Evolutionary conservation across 192 early-diverging fungal species (phyloP).

Genomic region (Hyaloraphidium curvatum): DNA sequence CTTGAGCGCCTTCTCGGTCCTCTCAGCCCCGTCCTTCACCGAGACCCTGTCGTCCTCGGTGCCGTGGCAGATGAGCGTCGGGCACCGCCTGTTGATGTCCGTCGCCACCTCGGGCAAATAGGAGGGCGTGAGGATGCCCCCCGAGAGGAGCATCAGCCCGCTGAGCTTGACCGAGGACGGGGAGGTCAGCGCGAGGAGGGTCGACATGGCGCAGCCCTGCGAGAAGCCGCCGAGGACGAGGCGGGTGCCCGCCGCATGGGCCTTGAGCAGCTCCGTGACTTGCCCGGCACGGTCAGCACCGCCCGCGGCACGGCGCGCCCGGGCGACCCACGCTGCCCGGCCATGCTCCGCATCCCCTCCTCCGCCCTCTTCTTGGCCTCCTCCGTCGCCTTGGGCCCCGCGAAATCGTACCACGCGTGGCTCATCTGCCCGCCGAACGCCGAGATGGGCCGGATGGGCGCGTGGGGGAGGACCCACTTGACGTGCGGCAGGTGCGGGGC

Average conservation of each 20-base stretch:
- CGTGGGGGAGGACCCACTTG: neutral
- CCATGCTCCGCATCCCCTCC: no score
- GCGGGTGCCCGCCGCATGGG: no score
- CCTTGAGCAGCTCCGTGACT: no score
- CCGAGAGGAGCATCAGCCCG: neutral
- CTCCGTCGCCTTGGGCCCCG: no score
- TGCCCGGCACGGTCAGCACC: no score
- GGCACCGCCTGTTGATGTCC: neutral
- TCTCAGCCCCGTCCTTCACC: neutral
- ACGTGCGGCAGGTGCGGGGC: neutral
- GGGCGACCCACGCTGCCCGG: no score
- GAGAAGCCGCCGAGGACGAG: constrained; percentile 1
- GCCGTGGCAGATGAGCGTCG: neutral
- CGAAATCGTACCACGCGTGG: no score
- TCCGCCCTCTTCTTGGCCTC: no score
- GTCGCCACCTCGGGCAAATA: neutral
- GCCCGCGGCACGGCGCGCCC: no score
- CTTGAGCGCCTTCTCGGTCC: neutral
- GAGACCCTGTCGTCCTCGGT: neutral
- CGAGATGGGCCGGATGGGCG: neutral
- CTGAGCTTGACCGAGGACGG: neutral
- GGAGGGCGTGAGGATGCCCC: neutral
- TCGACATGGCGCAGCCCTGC: neutral
- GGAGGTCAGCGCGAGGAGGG: neutral
- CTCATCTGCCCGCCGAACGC: no score